Evolutionary conservation across 805 yeast genomes (phyloP), one percentile per base, ranked within the genome.

Genomic region (Ogataea parapolymorpha): DNA sequence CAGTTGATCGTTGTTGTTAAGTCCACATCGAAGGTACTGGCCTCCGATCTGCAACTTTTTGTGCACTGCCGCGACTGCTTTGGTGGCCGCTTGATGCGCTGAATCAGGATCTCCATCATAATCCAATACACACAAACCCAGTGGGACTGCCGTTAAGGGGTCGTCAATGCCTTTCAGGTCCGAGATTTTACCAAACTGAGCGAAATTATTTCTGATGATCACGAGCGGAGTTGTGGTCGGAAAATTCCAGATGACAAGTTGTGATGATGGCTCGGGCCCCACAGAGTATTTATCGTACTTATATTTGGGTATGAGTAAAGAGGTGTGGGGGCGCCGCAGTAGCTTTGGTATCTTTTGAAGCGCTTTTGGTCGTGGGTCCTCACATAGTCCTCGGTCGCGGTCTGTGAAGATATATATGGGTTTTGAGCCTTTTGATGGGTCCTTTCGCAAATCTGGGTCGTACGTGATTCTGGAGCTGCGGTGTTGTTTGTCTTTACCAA

Each of bases 121-220:
- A 44, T 74, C 68, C 38, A 87, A 67, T 15, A 76, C 64, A 37
- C 82, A 82, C 16, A 88, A 67, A 8, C 95, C 93, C 29, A 89
- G 61, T 0, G 95, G 90, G 14, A 81, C 83, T 2, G 89, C 95
- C 32, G 85, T 80, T 16, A 70, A 68, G 0, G 91, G 86, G 55
- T 89, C 93, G 41, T 72, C 76, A 8, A 82, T 67, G 44, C 79
- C 68, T 44, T 76, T 75, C 35, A 83, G 63, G 28, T 77, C 79
- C 20, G 73, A 69, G 4, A 89, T 70, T 23, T 72, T 73, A 3
- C 96, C 96, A 61, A 68, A 83, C 17, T 72, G 62, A 30, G 71
- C 71, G 48, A 85, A 75, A 48, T 75, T 79, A 46, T 82, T 78
- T 34, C 66, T 68, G 3, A 75, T 42, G 13, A 67, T 55, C 4